Percentiles rank a stretch among this genome's conserved stretches.
These are phyloP conservation scores for Kazachstania martiniae DNA, from an alignment of 805 yeast species.

Conservation along the genomic window DNA sequence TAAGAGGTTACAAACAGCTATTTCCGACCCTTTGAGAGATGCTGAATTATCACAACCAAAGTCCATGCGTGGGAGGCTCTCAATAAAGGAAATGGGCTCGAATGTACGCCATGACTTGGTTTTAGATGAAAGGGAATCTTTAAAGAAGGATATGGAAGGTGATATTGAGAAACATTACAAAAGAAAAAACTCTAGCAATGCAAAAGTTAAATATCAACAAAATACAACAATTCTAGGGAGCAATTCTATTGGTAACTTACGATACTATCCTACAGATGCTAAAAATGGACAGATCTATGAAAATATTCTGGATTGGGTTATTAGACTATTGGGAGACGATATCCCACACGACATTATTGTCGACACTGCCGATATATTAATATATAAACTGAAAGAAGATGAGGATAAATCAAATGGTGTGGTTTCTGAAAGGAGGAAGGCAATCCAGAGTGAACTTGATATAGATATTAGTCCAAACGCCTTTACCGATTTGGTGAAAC, in stretches of 20 bases:
- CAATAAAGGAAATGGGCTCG: constrained; percentile 61
- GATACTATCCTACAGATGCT: constrained; percentile 53
- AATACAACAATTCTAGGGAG: constrained; percentile 26
- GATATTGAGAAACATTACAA: constrained; percentile 5
- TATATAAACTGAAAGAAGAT: constrained; percentile 12
- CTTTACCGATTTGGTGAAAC: constrained; percentile 35
- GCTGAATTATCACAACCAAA: constrained; percentile 55
- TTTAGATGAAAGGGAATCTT: neutral
- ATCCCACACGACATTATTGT: constrained; percentile 62
- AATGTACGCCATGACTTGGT: constrained; percentile 4
- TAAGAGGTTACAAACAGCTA: constrained; percentile 36
- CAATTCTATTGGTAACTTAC: constrained; percentile 36
- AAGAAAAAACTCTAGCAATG: constrained; percentile 1
- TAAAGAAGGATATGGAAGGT: constrained; percentile 9
- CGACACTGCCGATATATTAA: constrained; percentile 20
- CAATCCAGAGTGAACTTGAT: constrained; percentile 38
- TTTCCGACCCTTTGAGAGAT: constrained; percentile 30
- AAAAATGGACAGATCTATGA: constrained; percentile 44
- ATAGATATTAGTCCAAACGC: constrained; percentile 24
- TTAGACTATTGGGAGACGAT: constrained; percentile 48
- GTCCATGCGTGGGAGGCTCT: constrained; percentile 60
- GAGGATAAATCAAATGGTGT: constrained; percentile 9
- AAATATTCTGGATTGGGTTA: constrained; percentile 48
- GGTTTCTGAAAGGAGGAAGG: constrained; percentile 33
- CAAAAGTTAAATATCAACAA: neutral